These are phyloP conservation scores for Leccinum pallidistipes DNA, from an alignment of 1,284 basidiomycete species.

Conservation along the genomic window DNA sequence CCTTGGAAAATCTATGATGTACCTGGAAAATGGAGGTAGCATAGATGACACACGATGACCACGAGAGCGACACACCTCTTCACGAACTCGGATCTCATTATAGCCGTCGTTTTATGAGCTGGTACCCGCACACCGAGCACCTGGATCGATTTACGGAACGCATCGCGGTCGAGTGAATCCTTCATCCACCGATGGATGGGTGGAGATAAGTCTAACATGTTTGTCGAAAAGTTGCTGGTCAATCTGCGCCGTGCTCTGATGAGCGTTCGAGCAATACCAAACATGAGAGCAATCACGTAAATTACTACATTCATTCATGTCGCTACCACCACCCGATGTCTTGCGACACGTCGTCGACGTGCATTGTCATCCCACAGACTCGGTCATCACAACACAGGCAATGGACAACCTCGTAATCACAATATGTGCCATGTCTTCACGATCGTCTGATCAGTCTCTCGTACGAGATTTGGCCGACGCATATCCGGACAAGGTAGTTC, in stretches of 20 bases:
- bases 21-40: constrained; percentile 34
- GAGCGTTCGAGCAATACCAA: constrained; percentile 14
- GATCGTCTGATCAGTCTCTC: constrained; percentile 58
- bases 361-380: constrained; percentile 82
- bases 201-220: constrained; percentile 53
- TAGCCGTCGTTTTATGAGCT: constrained; percentile 51
- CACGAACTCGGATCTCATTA: constrained; percentile 57
- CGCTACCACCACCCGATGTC: constrained; percentile 39
- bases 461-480: constrained; percentile 59
- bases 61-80: constrained; percentile 49
- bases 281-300: constrained; percentile 15
- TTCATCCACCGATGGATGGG: constrained; percentile 49
- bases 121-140: constrained; percentile 69
- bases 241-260: constrained; percentile 9
- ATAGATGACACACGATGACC: not conserved
- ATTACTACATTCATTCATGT: not conserved
- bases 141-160: constrained; percentile 63
- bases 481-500: constrained; percentile 67
- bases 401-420: constrained; percentile 57
- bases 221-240: constrained; percentile 4
- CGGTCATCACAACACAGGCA: constrained; percentile 44
- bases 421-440: constrained; percentile 75
- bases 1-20: constrained; percentile 66
- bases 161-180: constrained; percentile 55
- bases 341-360: constrained; percentile 70